Conservation (phyloP, 225 moss, liverwort and hornwort species). For the Neckera pumila region DNA sequence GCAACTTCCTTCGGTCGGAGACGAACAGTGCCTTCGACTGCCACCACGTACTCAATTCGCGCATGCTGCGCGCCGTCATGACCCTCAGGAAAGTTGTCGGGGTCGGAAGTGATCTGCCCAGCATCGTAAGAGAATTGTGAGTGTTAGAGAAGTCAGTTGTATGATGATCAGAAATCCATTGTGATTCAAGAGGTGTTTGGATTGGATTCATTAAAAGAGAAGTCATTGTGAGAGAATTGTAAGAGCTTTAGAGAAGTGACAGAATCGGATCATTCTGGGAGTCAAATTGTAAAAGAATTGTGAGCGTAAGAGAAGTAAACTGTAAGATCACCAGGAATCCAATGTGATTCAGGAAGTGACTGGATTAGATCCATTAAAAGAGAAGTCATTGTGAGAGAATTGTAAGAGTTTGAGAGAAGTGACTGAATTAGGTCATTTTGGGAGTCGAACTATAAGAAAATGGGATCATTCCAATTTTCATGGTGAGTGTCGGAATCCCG, state of each 20-base stretch:
- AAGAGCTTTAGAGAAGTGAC: neutral
- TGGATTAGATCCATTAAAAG: neutral
- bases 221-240: neutral
- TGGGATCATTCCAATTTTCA: neutral
- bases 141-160: too few relatives aligned
- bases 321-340: neutral
- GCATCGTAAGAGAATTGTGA: neutral
- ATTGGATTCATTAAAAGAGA: neutral
- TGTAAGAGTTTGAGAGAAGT: neutral
- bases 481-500: neutral
- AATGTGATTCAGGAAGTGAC: neutral
- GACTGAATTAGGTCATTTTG: neutral
- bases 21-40: constrained; percentile 75
- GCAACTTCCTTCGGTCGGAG: constrained; percentile 78
- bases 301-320: too few relatives aligned
- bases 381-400: neutral
- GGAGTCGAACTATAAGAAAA: neutral
- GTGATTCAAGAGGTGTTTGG: neutral
- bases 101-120: constrained; percentile 72
- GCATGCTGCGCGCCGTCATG: constrained; percentile 70
- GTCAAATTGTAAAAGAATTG: neutral
- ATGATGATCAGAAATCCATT: neutral
- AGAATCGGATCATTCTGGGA: neutral
- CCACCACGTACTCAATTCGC: constrained; percentile 87
- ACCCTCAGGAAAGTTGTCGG: constrained; percentile 57